phyloP scores from a whole-genome alignment of 306 rosid species.

The Ormosia emarginata region DNA sequence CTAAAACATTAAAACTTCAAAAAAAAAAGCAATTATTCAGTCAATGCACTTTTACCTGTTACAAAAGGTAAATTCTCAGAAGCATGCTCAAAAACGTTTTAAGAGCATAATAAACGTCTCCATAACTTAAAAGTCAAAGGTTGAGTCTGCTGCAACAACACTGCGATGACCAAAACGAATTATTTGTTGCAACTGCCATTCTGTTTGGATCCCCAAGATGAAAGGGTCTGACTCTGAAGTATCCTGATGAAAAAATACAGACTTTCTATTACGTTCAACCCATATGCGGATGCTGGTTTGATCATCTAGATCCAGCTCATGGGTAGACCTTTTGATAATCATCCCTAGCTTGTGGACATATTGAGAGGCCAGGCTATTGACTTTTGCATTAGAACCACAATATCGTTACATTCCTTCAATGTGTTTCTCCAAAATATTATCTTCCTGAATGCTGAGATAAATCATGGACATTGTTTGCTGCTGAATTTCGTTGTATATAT shows the following conservation, averaged over 20 bases:
- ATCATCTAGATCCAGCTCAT: conserved; percentile 92
- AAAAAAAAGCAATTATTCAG: too few relatives aligned
- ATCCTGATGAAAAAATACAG: conserved; percentile 78
- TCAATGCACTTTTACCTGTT: too few relatives aligned
- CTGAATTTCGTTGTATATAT: conserved; percentile 87
- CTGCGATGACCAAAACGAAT: conserved; percentile 85
- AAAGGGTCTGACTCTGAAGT: conserved; percentile 78
- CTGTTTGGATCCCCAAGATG: conserved; percentile 94
- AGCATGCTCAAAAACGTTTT: too few relatives aligned
- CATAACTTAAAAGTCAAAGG: conserved; percentile 27
- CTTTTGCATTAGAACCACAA: conserved; percentile 78
- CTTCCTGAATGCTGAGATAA: conserved; percentile 93
- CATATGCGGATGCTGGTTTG: conserved; percentile 95
- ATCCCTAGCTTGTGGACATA: conserved; percentile 92
- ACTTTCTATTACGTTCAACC: conserved; percentile 83
- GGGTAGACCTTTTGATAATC: conserved; percentile 89
- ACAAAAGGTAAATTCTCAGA: too few relatives aligned
- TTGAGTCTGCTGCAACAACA: conserved; percentile 83
- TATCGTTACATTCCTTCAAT: conserved; percentile 85
- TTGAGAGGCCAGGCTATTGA: conserved; percentile 82
- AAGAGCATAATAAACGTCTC: background rate
- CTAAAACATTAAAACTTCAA: too few relatives aligned
- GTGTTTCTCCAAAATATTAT: conserved; percentile 89
- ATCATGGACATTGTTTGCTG: conserved; percentile 98
- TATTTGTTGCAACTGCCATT: conserved; percentile 97